Evolutionary conservation across 2,329 filamentous ascomycete genomes (phyloP).

Genomic region (Stagonosporopsis chrysanthemi): DNA sequence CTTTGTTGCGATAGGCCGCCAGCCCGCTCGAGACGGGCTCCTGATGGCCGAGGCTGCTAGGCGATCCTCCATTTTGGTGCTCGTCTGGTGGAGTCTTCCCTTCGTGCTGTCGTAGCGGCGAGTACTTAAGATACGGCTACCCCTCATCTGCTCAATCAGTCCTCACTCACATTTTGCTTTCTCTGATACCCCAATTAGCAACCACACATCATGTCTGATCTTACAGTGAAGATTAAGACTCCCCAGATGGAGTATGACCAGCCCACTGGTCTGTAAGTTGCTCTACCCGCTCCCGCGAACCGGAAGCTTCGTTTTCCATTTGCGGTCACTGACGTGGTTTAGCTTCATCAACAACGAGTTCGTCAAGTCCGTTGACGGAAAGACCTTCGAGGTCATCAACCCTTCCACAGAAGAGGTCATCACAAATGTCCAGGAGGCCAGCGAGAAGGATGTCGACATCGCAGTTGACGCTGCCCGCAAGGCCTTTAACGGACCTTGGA

Average conservation of each 20-base stretch:
- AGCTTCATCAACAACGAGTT: constrained; percentile 96
- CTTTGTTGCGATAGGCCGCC: constrained; percentile 32
- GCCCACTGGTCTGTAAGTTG: constrained; percentile 62
- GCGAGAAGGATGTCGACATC: constrained; percentile 82
- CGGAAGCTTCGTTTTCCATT: constrained; percentile 9
- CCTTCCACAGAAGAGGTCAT: constrained; percentile 85
- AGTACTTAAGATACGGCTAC: constrained; percentile 43
- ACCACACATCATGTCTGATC: constrained; percentile 52
- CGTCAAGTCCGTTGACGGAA: constrained; percentile 81
- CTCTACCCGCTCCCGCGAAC: constrained; percentile 1
- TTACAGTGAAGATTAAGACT: constrained; percentile 69
- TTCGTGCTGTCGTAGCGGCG: constrained; percentile 35
- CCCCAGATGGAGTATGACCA: constrained; percentile 67
- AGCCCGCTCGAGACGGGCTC: constrained; percentile 33
- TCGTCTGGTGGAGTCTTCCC: constrained; percentile 30
- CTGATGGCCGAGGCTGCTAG: constrained; percentile 45
- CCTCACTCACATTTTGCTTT: constrained; percentile 24
- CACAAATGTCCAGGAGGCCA: constrained; percentile 81
- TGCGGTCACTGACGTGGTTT: constrained; percentile 13
- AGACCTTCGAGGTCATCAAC: constrained; percentile 93
- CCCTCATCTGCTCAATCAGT: constrained; percentile 28
- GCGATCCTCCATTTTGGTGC: constrained; percentile 22
- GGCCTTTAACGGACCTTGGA: constrained; percentile 80
- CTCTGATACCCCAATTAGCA: constrained; percentile 38
- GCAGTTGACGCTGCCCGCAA: constrained; percentile 86